A percentile compares a stretch with the other conserved stretches of the same genome.
These are phyloP conservation scores for Epichloe festucae DNA, from an alignment of 2,329 filamentous ascomycete species.

Conservation along the genomic window DNA sequence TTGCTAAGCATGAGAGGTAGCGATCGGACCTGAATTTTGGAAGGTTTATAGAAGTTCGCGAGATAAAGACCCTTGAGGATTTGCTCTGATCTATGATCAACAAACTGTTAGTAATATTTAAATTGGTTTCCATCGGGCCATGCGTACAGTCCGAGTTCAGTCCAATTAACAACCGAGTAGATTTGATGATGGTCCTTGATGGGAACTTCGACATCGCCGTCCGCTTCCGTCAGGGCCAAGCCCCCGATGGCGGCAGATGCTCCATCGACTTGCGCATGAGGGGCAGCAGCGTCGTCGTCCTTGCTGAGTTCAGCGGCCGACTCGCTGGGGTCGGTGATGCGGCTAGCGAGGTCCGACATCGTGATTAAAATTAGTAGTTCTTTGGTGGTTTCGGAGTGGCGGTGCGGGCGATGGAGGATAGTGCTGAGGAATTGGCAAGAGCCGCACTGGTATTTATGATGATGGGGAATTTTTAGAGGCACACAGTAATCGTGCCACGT, in stretches of 20 bases:
- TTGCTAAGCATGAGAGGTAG: conserved; percentile 77
- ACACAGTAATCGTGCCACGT: too few species aligned
- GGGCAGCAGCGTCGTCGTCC: background rate
- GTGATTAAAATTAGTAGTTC: background rate
- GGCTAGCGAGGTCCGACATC: conserved; percentile 8
- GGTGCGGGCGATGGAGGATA: background rate
- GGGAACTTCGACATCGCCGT: conserved; percentile 7
- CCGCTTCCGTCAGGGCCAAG: conserved; percentile 3
- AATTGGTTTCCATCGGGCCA: background rate
- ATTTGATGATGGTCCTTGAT: conserved; percentile 6
- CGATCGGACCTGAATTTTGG: conserved; percentile 94
- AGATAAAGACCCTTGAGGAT: conserved; percentile 66
- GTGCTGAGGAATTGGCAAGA: too few species aligned
- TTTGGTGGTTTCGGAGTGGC: background rate
- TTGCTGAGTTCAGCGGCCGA: background rate
- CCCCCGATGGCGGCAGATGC: conserved; percentile 5
- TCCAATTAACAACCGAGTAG: conserved; percentile 5
- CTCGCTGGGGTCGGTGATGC: conserved; percentile 2
- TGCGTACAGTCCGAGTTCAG: conserved; percentile 7
- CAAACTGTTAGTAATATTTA: background rate
- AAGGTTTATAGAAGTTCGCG: conserved; percentile 87
- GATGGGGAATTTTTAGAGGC: too few species aligned
- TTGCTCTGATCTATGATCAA: conserved; percentile 22
- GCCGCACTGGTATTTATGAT: too few species aligned
- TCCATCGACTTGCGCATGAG: conserved; percentile 5